These are phyloP conservation scores for Vanrija humicola DNA, from an alignment of 1,284 basidiomycete species.

Conservation along the genomic window DNA sequence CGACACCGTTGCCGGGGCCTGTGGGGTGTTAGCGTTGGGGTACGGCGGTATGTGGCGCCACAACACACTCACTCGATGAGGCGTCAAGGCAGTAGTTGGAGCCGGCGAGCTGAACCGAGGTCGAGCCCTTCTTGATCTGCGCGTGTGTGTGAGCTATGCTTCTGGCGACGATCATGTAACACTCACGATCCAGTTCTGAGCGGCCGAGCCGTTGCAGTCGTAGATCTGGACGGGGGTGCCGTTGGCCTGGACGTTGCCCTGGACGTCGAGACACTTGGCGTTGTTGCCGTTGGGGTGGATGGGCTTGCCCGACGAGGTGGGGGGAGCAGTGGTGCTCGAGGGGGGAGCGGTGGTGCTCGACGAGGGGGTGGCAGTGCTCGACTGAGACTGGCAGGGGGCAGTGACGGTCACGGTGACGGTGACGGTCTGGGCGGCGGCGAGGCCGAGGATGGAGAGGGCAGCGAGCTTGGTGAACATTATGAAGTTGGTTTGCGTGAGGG, in stretches of 20 bases:
- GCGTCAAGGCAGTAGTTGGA: slow-evolving; percentile 37
- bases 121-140: slow-evolving; percentile 17
- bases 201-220: slow-evolving; percentile 31
- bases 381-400: neutral
- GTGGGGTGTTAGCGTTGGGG: neutral
- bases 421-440: slow-evolving; percentile 1
- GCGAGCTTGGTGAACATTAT: neutral
- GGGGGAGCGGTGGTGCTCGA: slow-evolving; percentile 10
- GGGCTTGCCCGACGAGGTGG: slow-evolving; percentile 13
- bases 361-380: slow-evolving; percentile 6
- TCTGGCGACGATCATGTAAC: too few relatives aligned
- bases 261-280: slow-evolving; percentile 32
- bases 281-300: slow-evolving; percentile 35
- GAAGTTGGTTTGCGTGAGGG: too few relatives aligned
- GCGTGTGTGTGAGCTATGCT: too few relatives aligned
- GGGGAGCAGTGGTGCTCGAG: slow-evolving; percentile 5
- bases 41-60: too few relatives aligned
- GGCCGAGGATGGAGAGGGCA: neutral
- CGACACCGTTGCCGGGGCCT: slow-evolving; percentile 7
- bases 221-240: slow-evolving; percentile 20
- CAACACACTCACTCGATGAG: slow-evolving; percentile 9
- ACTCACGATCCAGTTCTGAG: slow-evolving; percentile 27
- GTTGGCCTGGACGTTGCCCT: slow-evolving; percentile 12
- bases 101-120: slow-evolving; percentile 24
- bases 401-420: slow-evolving; percentile 10